Evolutionary conservation across 305 asterid species (phyloP), one percentile per base, ranked within the genome.

Genomic region (Euphrasia arctica): DNA sequence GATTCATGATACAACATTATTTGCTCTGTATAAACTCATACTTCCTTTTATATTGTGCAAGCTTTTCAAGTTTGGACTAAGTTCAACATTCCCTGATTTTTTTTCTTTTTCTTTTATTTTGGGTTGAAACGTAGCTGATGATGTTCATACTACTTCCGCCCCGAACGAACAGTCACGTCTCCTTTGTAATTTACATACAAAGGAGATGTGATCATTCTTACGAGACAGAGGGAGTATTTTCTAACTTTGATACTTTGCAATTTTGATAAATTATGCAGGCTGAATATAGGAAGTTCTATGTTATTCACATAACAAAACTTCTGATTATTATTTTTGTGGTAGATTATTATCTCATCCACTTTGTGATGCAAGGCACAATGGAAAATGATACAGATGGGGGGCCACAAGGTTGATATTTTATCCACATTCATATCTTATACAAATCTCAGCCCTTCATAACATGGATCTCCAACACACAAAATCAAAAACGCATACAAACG

Each of bases 381-480:
- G 15, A 10, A 45, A 45, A 12, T 45, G 54, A 13, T 49, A 49
- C 22, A 45, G 14, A 4, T 14, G 11, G 51, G 51, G 15, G 51
- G 5, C 51, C 51, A 10, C 43, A 39, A 39, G 52, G 69, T 65
- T 61, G 70, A 70, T 48, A 58, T 54, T 51, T 60, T 72, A 76
- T 77, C 81, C 73, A 62, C 48, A 31, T 49, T 50, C 64, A 64
- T 43, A 76, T 76, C 75, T 51, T 18, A 4, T 11, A 10, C 58
- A 64, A 50, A 50, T 11, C 48, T 67, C 67, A 27, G 34, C 70
- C 67, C 80, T 75, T 62, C 77, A 55, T 0, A 69, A 50, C 73
- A 59, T 18, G 22, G 22, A 12, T 8, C 43, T 32, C 65, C 10
- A 22, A 7, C 67, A 68, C 66, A 57, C 54, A 27, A 3, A 34